phyloP scores from a whole-genome alignment of 495 filamentous ascomycete species.

The Penicillium riverlandense region DNA sequence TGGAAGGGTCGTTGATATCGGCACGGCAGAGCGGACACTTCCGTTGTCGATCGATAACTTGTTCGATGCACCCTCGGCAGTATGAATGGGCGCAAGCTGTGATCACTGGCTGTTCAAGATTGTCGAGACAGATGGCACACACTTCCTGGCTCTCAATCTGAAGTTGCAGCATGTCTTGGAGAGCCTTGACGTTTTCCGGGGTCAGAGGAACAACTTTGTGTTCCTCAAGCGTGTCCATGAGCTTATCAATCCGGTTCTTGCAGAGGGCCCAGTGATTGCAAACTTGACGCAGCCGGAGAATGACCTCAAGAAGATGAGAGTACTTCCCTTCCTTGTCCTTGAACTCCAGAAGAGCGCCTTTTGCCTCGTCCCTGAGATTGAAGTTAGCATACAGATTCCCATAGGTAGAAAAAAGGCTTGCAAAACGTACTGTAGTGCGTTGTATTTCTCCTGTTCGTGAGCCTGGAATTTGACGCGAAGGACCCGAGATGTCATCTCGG shows the following conservation, averaged over 20 bases:
- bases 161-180: slow-evolving; percentile 73
- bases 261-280: slow-evolving; percentile 87
- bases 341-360: slow-evolving; percentile 59
- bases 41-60: slow-evolving; percentile 70
- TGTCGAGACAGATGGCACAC: slow-evolving; percentile 77
- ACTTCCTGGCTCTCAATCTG: slow-evolving; percentile 77
- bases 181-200: slow-evolving; percentile 60
- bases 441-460: slow-evolving; percentile 76
- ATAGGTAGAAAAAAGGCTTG: neutral
- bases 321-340: slow-evolving; percentile 46
- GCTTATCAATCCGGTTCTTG: slow-evolving; percentile 61
- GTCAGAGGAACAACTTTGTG: slow-evolving; percentile 63
- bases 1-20: slow-evolving; percentile 49
- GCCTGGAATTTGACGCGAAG: slow-evolving; percentile 67
- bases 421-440: slow-evolving; percentile 54
- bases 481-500: slow-evolving; percentile 72
- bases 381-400: slow-evolving; percentile 12
- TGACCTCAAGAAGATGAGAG: slow-evolving; percentile 67
- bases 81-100: slow-evolving; percentile 85
- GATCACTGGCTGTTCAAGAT: slow-evolving; percentile 68
- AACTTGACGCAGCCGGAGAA: slow-evolving; percentile 78
- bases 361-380: slow-evolving; percentile 54
- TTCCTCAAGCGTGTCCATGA: slow-evolving; percentile 59
- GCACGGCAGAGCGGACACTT: slow-evolving; percentile 89
- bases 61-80: slow-evolving; percentile 66